phyloP scores from a whole-genome alignment of 805 yeast species.

The Jamesozyma jinghongensis region DNA sequence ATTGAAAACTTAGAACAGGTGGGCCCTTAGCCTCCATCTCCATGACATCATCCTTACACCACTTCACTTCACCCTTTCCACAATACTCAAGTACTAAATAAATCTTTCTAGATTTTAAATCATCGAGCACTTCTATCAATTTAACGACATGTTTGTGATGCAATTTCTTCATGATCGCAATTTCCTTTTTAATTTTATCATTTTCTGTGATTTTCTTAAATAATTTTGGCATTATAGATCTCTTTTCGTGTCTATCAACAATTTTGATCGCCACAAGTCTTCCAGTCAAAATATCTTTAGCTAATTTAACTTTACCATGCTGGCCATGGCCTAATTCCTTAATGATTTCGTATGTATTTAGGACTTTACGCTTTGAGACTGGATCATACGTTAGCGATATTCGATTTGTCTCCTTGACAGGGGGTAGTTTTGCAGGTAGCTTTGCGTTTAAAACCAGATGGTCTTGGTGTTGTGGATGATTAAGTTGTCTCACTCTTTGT shows the following conservation, averaged over 20 bases:
- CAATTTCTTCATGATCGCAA: constrained; percentile 91
- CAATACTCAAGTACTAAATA: constrained; percentile 85
- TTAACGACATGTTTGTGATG: constrained; percentile 86
- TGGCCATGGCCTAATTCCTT: constrained; percentile 92
- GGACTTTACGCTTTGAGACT: constrained; percentile 63
- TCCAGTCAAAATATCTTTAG: constrained; percentile 54
- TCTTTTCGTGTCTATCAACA: constrained; percentile 58
- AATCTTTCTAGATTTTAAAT: constrained; percentile 70
- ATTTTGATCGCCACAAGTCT: constrained; percentile 85
- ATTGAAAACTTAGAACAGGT: constrained; percentile 60
- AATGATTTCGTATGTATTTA: constrained; percentile 85
- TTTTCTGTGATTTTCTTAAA: constrained; percentile 42
- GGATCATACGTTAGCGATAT: constrained; percentile 88
- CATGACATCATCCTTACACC: constrained; percentile 45
- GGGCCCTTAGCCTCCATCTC: constrained; percentile 38
- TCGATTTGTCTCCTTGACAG: constrained; percentile 76
- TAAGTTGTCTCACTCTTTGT: constrained; percentile 34
- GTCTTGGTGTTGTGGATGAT: constrained; percentile 35
- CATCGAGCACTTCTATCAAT: constrained; percentile 82
- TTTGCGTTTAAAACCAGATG: constrained; percentile 9
- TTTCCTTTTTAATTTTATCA: constrained; percentile 74
- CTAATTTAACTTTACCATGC: constrained; percentile 94
- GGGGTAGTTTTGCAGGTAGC: neutral
- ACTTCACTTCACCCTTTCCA: constrained; percentile 83
- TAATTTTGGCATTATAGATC: constrained; percentile 8